Evolutionary conservation across 202 grass and related monocot species (phyloP), one percentile per base, ranked within the genome.

Genomic region (Panicum virgatum): DNA sequence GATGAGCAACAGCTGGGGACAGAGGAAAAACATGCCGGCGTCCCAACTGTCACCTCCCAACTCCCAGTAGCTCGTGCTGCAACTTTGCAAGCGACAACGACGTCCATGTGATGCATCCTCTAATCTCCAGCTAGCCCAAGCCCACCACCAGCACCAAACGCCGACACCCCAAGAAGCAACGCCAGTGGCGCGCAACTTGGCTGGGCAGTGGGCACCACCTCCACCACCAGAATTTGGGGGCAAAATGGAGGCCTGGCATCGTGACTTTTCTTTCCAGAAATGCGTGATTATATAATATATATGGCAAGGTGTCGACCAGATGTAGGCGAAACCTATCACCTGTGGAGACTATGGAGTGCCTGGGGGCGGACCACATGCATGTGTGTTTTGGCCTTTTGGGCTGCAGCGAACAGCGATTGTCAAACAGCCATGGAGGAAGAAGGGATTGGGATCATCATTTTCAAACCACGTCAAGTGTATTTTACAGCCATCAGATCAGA

Each of bases 1-100:
- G 7, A 72, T 22, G 30, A 73, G 54, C 48, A 53, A n/a, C 70
- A 50, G 70, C 11, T 73, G 70, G 13, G 36, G 12, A 12, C 42
- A 46, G 42, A 44, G 66, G 26, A 45, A n/a, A 68, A 42, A 67
- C 64, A 44, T n/a, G 65, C 53, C 14, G 22, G n/a, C 3, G 37
- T 56, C 19, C 32, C 73, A 61, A 61, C 74, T 63, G 68, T 66
- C 80, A 57, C 16, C 64, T 80, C 23, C 39, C 25, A 62, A 62
- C 51, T 80, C 65, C 37, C 37, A 43, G 25, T 26, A 53, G 32
- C 9, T 34, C 2, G 20, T n/a, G 59, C 39, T 25, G 66, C 65
- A 68, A 23, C 66, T n/a, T 43, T 46, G 26, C 12, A 39, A 60
- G 66, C 34, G 66, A 72, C 56, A 82, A 11, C 68, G 30, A 51